Evolutionary conservation across 164 flowering plant species (phyloP).

Genomic region (Vitis rotundifolia): DNA sequence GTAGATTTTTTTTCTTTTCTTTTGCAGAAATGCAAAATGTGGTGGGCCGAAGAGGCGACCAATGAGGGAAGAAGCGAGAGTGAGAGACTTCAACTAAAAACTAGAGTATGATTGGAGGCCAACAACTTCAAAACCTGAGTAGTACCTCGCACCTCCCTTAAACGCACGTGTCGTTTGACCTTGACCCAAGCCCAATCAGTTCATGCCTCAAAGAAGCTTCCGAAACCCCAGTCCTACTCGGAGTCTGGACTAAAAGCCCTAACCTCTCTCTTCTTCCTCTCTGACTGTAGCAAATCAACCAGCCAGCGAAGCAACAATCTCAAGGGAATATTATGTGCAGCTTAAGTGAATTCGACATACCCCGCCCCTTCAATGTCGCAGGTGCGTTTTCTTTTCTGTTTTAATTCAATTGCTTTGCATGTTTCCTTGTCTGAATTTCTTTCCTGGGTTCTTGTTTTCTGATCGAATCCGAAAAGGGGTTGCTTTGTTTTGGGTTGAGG

Average conservation of each 20-base stretch:
- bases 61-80: too few species aligned
- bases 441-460: background rate
- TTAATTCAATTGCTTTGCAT: background rate
- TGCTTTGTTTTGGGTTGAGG: background rate
- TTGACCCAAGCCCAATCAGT: background rate
- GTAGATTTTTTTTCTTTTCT: too few species aligned
- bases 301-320: background rate
- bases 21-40: too few species aligned
- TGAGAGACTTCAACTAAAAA: too few species aligned
- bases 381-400: background rate
- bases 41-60: too few species aligned
- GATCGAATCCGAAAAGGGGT: background rate
- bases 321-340: background rate
- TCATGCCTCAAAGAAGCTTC: background rate
- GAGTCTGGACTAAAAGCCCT: background rate
- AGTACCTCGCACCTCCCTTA: background rate
- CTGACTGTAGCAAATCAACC: background rate
- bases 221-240: too few species aligned
- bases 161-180: constrained; percentile 7
- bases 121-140: background rate
- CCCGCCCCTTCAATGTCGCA: background rate
- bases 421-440: background rate
- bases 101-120: background rate
- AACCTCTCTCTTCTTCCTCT: background rate
- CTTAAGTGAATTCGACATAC: background rate